Percentiles rank a stretch among this genome's conserved stretches.
These are phyloP conservation scores for Babesia ovata DNA, from an alignment of 169 alveolate genomes.

Conservation along the genomic window DNA sequence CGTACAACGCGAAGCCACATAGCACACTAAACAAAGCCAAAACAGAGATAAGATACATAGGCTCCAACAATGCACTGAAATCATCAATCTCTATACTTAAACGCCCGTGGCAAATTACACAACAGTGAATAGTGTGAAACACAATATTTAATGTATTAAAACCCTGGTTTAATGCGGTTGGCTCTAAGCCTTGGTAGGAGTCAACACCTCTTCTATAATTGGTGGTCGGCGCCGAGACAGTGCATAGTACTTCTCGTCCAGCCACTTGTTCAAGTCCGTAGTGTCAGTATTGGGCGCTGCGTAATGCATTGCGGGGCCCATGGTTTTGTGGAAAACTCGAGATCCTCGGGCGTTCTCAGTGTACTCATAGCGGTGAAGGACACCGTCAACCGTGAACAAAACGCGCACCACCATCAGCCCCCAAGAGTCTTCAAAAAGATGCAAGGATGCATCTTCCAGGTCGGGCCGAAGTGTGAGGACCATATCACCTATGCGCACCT, in stretches of 20 bases:
- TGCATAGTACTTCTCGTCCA: conserved; percentile 47
- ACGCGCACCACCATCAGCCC: conserved; percentile 55
- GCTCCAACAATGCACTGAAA: too few relatives aligned
- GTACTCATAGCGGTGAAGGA: conserved; percentile 54
- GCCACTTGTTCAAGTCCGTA: conserved; percentile 35
- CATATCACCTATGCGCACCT: conserved; percentile 64
- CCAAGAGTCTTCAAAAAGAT: conserved; percentile 63
- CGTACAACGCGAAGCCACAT: too few relatives aligned
- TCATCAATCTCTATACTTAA: too few relatives aligned
- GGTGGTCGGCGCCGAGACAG: conserved; percentile 41
- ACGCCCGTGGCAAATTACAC: too few relatives aligned
- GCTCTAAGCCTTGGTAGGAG: neutral
- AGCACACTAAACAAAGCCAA: too few relatives aligned
- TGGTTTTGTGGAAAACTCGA: conserved; percentile 43
- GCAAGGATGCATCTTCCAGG: conserved; percentile 55
- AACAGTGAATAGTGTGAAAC: too few relatives aligned
- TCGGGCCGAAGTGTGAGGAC: conserved; percentile 58
- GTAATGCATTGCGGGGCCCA: conserved; percentile 42
- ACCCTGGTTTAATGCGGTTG: too few relatives aligned
- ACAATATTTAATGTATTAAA: too few relatives aligned
- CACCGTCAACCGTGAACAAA: conserved; percentile 42
- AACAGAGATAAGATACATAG: too few relatives aligned
- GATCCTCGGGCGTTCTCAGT: conserved; percentile 35
- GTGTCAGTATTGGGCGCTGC: conserved; percentile 12
- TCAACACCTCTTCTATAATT: conserved; percentile 56